Evolutionary conservation across 345 rosid species (phyloP), one percentile per base, ranked within the genome.

Genomic region (Clarkia xantiana): DNA sequence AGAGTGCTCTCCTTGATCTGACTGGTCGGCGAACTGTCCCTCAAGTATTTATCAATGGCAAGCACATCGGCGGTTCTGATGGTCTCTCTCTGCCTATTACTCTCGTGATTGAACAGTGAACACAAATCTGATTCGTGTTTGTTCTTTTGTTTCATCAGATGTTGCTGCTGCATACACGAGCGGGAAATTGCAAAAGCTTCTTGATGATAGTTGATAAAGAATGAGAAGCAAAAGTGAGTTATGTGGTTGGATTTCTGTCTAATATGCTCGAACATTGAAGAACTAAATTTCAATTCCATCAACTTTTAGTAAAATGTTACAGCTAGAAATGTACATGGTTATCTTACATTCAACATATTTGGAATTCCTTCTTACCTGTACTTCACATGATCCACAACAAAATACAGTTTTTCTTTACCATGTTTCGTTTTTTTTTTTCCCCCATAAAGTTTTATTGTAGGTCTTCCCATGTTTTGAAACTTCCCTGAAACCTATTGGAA

Each of bases 61-160:
- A 86, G 64, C 94, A 83, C 61, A 60, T 86, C 20, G 94, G 98
- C 44, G 96, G 98, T 55, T 84, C 94, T 45, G 93, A 91, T 61
- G 95, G 94, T 82, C 45, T 56, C 46, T 56, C 51, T n/a, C 36
- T 43, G 42, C 14, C n/a, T n/a, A n/a, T n/a, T n/a, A n/a, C n/a
- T n/a, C n/a, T n/a, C n/a, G n/a, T 22, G 4, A 14, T 34, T 51
- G 4, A 29, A 20, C 25, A 38, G 17, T 6, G 16, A 0, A 10
- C 6, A 14, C 43, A 13, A 44, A 44, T 40, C 51, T 47, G 9
- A n/a, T 38, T 8, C 7, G 9, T 3, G 9, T 17, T 45, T 29
- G 49, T 10, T n/a, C 48, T 19, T 9, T 20, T 23, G 45, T 14
- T 62, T 47, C 34, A 43, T 45, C 63, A 52, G 63, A 60, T 60